A percentile compares a stretch with the other conserved stretches of the same genome.
phyloP scores from a whole-genome alignment of 371 early-diverging fungal genomes.

The Blakeslea trispora region DNA sequence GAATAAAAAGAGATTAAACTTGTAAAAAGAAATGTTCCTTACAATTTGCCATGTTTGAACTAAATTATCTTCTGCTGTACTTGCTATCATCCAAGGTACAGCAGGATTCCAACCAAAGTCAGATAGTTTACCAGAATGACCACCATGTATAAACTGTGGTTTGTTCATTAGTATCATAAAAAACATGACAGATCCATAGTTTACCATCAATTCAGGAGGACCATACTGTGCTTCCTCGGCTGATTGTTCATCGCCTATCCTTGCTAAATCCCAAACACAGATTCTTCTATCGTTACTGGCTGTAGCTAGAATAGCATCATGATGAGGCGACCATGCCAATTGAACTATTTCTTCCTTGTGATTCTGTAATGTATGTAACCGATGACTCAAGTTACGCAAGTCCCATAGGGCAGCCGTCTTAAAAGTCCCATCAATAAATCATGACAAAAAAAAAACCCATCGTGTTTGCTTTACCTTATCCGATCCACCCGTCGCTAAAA shows the following conservation, averaged over 20 bases:
- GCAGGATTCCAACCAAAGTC: conserved; percentile 98
- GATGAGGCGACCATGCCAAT: conserved; percentile 95
- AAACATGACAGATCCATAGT: too few species aligned
- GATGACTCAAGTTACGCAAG: conserved; percentile 80
- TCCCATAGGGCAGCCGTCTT: conserved; percentile 96
- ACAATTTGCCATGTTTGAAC: conserved; percentile 98
- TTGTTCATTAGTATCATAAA: too few species aligned
- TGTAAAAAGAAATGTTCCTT: conserved; percentile 24
- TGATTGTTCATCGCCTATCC: conserved; percentile 88
- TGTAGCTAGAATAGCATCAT: conserved; percentile 90
- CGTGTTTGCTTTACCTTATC: conserved; percentile 69
- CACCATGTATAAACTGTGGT: conserved; percentile 98
- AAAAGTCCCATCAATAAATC: too few species aligned
- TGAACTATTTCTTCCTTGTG: conserved; percentile 93
- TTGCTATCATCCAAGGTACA: conserved; percentile 93
- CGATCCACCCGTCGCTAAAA: conserved; percentile 96
- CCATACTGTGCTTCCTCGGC: conserved; percentile 92
- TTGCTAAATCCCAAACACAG: conserved; percentile 93
- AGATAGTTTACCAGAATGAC: conserved; percentile 95
- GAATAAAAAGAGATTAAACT: too few species aligned
- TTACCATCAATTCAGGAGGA: conserved; percentile 94
- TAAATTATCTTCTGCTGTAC: conserved; percentile 95
- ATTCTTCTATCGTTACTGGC: conserved; percentile 90
- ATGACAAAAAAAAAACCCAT: neutral
- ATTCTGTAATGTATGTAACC: conserved; percentile 80